A percentile compares a stretch with the other conserved stretches of the same genome.
Evolutionary conservation across 805 yeast genomes (phyloP).

Genomic region (Spathaspora hagerdaliae): DNA sequence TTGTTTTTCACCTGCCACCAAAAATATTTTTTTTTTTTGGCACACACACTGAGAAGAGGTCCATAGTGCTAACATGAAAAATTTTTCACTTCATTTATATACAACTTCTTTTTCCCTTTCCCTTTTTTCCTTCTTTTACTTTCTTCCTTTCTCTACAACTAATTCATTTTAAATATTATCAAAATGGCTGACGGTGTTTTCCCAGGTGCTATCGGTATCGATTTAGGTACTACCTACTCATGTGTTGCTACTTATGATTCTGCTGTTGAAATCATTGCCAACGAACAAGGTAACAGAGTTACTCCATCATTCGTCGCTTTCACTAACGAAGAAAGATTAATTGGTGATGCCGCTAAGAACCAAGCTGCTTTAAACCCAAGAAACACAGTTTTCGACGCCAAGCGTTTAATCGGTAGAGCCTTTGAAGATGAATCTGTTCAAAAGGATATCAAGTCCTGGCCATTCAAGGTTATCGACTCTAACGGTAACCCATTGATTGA

Average conservation of each 20-base stretch:
- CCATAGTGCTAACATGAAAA: conserved; percentile 1
- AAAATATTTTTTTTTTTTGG: background rate
- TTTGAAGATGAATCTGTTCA: conserved; percentile 58
- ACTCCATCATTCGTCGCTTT: conserved; percentile 50
- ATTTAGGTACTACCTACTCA: conserved; percentile 50
- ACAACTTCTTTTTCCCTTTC: conserved; percentile 4
- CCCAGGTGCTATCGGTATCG: conserved; percentile 77
- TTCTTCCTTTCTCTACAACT: conserved; percentile 1
- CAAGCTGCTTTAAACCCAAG: conserved; percentile 50
- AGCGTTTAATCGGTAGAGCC: conserved; percentile 58
- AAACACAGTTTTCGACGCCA: conserved; percentile 48
- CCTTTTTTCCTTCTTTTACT: conserved; percentile 7
- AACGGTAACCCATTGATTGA: conserved; percentile 45
- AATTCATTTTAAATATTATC: conserved; percentile 1
- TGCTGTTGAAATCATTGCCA: conserved; percentile 48
- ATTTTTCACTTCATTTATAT: conserved; percentile 4
- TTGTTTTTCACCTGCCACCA: background rate
- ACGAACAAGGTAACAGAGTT: conserved; percentile 51
- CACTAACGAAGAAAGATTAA: conserved; percentile 46
- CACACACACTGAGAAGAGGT: background rate
- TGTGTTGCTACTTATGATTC: conserved; percentile 49
- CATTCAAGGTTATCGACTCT: conserved; percentile 42
- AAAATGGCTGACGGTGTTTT: conserved; percentile 97
- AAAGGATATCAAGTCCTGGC: conserved; percentile 49
- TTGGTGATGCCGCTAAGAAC: conserved; percentile 50